A percentile compares a stretch with the other conserved stretches of the same genome.
Evolutionary conservation across 2,329 filamentous ascomycete genomes (phyloP).

Genomic region (Arthroderma sp.): DNA sequence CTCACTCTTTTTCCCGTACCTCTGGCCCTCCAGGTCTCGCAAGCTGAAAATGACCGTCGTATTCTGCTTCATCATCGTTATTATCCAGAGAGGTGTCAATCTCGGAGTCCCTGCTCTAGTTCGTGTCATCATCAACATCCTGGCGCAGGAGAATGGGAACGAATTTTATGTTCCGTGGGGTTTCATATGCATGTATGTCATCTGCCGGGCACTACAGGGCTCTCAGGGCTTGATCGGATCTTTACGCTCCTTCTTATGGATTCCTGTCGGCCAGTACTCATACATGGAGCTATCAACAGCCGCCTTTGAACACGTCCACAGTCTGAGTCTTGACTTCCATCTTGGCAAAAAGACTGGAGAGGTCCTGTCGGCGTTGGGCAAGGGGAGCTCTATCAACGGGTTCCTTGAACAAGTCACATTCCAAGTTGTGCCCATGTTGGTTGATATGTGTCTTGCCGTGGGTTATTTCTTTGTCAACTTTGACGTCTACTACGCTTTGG

Average conservation of each 20-base stretch:
- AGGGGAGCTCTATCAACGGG: conserved; percentile 88
- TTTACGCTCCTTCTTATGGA: conserved; percentile 74
- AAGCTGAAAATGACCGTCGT: conserved; percentile 67
- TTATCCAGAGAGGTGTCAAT: conserved; percentile 73
- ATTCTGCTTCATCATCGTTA: conserved; percentile 67
- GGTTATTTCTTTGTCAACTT: conserved; percentile 66
- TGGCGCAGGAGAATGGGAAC: conserved; percentile 48
- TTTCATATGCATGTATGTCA: conserved; percentile 62
- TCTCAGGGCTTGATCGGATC: conserved; percentile 78
- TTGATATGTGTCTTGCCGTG: conserved; percentile 78
- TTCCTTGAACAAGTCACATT: conserved; percentile 96
- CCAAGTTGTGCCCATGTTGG: conserved; percentile 84
- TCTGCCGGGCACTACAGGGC: conserved; percentile 73
- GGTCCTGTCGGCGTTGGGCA: conserved; percentile 87
- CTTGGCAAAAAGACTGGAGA: conserved; percentile 93
- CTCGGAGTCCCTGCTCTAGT: conserved; percentile 74
- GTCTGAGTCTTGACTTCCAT: conserved; percentile 90
- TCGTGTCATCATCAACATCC: conserved; percentile 62
- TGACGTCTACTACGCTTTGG: conserved; percentile 79
- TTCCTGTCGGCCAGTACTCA: conserved; percentile 92
- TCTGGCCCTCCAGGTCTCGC: conserved; percentile 78
- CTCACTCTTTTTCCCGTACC: conserved; percentile 85
- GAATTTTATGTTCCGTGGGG: conserved; percentile 54
- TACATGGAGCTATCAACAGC: conserved; percentile 89
- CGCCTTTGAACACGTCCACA: conserved; percentile 94